Evolutionary conservation across 805 yeast species (phyloP), one percentile per base, ranked within the genome.

Genomic region (Isabelozyma gotoi): DNA sequence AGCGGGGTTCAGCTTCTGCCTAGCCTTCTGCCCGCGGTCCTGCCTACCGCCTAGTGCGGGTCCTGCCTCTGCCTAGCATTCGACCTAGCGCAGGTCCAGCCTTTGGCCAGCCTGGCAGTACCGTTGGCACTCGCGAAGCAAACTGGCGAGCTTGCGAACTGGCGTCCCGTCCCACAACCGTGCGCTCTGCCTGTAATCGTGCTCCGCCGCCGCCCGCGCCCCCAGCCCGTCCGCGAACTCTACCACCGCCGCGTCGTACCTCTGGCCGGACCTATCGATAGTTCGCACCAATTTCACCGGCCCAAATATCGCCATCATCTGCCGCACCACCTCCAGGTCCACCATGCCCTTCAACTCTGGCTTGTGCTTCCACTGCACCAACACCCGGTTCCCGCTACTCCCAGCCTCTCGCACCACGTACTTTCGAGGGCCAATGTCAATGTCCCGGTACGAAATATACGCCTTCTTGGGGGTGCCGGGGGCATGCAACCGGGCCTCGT

Each of bases 271-370:
- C 11, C 20, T 2, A 8, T 6, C 42, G 50, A n/a, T 7, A 15
- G 10, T 20, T 35, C 21, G 21, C 24, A 35, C 19, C 11, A 24
- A 50, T 54, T 31, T 43, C 2, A 77, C 54, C 0, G 61, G 48
- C 1, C 83, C 84, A 56, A 78, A 78, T 2, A 70, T 70, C 15
- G 52, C 50, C 80, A 78, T 74, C 19, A 78, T 57, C 37, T 63
- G 56, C 17, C 33, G 18, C 16, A 78, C 54, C 2, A 68, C 56
- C 1, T 63, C 71, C 1, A 46, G 50, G 17, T 59, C 62, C 16
- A 76, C 55, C 16, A 59, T 45, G 1, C 54, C 68, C 12, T 54
- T 51, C 4, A 73, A 36, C 36, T 67, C 71, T 5, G 63, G 63
- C 44, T 66, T 66, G 37, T 65, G 62, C 49, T 76, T 77, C 81